Evolutionary conservation across 2,329 filamentous ascomycete species (phyloP).

Genomic region (Colletotrichum tabaci): DNA sequence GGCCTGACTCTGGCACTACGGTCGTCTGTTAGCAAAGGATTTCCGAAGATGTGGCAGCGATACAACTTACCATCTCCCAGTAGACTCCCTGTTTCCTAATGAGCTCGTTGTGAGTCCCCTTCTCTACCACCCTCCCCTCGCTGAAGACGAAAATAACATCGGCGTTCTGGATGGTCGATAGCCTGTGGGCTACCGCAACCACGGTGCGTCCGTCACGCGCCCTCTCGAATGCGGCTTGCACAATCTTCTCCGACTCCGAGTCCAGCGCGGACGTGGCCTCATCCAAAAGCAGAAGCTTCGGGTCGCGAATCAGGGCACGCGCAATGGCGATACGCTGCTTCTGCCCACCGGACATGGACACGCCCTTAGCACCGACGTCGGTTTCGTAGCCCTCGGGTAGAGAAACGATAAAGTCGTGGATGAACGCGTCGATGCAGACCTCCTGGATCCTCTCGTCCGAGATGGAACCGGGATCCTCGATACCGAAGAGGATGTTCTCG

Average conservation of each 20-base stretch:
- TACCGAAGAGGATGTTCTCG: conserved; percentile 62
- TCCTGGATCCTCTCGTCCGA: conserved; percentile 46
- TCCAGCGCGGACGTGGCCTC: conserved; percentile 72
- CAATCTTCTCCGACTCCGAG: conserved; percentile 67
- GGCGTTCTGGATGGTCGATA: conserved; percentile 60
- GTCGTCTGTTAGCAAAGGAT: conserved; percentile 4
- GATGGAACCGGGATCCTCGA: conserved; percentile 55
- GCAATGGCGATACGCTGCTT: conserved; percentile 71
- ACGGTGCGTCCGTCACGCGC: conserved; percentile 52
- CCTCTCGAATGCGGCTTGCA: conserved; percentile 58
- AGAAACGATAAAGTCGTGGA: conserved; percentile 69
- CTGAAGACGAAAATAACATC: conserved; percentile 62
- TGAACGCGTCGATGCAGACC: conserved; percentile 60
- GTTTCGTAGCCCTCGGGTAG: conserved; percentile 66
- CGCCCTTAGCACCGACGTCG: conserved; percentile 69
- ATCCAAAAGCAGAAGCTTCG: conserved; percentile 67
- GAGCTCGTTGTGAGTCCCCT: conserved; percentile 54
- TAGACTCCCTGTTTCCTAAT: conserved; percentile 38
- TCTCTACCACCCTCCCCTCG: conserved; percentile 57
- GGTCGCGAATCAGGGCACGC: conserved; percentile 66
- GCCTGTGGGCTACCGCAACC: conserved; percentile 59
- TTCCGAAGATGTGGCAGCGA: neutral
- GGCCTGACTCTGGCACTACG: conserved; percentile 43
- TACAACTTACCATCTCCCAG: conserved; percentile 42
- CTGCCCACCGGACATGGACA: conserved; percentile 69